Percentiles rank a stretch among this genome's conserved stretches.
Conservation (phyloP, 164 flowering plant species). For the Aristolochia contorta region DNA sequence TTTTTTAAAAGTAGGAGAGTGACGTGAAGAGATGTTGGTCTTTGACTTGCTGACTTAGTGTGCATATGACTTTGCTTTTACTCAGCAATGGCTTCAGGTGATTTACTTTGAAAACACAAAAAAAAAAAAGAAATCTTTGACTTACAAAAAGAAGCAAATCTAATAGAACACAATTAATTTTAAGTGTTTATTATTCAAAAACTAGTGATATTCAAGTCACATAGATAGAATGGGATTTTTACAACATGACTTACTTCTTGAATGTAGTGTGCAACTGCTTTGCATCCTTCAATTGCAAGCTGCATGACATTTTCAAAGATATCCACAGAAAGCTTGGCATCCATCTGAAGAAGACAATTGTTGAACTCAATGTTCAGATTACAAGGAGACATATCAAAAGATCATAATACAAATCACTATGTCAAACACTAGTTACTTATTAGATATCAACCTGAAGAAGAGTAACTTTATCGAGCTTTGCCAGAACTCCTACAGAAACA, state of each 20-base stretch:
- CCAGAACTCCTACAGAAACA: conserved; percentile 78
- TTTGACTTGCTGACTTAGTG: too few species aligned
- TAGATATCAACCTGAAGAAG: conserved; percentile 74
- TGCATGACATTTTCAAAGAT: conserved; percentile 80
- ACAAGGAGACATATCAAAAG: background rate
- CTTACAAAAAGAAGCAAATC: background rate
- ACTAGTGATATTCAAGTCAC: too few species aligned
- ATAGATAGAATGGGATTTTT: too few species aligned
- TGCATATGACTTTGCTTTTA: too few species aligned
- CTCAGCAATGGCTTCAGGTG: too few species aligned
- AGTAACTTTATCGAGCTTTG: conserved; percentile 80
- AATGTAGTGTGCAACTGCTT: conserved; percentile 71
- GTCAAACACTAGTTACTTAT: background rate
- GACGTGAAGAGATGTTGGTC: too few species aligned
- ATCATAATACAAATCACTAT: background rate
- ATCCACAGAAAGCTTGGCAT: conserved; percentile 73
- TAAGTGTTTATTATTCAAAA: background rate
- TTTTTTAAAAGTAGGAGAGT: too few species aligned
- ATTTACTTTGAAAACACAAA: too few species aligned
- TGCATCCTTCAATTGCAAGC: conserved; percentile 89
- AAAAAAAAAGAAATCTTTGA: too few species aligned
- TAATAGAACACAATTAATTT: background rate
- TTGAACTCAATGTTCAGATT: background rate
- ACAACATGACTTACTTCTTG: conserved; percentile 46
- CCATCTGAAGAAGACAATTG: conserved; percentile 46